Percentiles rank a stretch among this genome's conserved stretches.
phyloP scores from a whole-genome alignment of 2,329 filamentous ascomycete genomes.

The Aspergillus ustus region DNA sequence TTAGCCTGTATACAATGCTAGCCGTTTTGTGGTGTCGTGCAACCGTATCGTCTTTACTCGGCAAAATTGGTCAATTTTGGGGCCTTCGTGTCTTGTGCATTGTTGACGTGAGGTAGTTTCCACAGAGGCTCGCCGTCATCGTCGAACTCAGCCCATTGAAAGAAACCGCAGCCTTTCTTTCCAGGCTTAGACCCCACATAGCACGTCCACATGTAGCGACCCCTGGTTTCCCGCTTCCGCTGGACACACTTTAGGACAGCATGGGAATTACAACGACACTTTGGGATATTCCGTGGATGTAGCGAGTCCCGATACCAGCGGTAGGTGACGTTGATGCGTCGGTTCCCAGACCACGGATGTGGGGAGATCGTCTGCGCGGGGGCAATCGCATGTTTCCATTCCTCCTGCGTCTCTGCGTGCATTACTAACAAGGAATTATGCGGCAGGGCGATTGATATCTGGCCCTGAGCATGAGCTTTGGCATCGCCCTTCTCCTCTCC shows the following conservation, averaged over 20 bases:
- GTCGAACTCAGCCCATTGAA: constrained; percentile 85
- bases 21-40: background rate
- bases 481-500: constrained; percentile 4
- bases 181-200: constrained; percentile 61
- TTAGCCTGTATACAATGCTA: constrained; percentile 8
- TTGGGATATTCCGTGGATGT: constrained; percentile 77
- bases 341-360: constrained; percentile 79
- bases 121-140: constrained; percentile 81
- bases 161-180: constrained; percentile 70
- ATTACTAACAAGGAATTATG: constrained; percentile 94
- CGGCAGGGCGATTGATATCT: constrained; percentile 89
- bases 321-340: constrained; percentile 92
- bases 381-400: constrained; percentile 89
- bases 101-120: constrained; percentile 34
- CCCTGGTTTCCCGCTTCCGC: constrained; percentile 74
- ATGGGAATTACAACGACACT: constrained; percentile 74
- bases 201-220: constrained; percentile 94
- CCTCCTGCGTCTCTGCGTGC: constrained; percentile 98
- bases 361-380: constrained; percentile 78
- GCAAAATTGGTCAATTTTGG: constrained; percentile 34
- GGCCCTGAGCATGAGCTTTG: constrained; percentile 70
- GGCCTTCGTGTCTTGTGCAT: constrained; percentile 25
- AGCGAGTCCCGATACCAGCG: constrained; percentile 79
- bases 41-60: constrained; percentile 8
- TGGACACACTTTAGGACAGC: constrained; percentile 76